Percentiles rank a stretch among this genome's conserved stretches.
Conservation (phyloP, 805 yeast species). For the Babjeviella inositovora region DNA sequence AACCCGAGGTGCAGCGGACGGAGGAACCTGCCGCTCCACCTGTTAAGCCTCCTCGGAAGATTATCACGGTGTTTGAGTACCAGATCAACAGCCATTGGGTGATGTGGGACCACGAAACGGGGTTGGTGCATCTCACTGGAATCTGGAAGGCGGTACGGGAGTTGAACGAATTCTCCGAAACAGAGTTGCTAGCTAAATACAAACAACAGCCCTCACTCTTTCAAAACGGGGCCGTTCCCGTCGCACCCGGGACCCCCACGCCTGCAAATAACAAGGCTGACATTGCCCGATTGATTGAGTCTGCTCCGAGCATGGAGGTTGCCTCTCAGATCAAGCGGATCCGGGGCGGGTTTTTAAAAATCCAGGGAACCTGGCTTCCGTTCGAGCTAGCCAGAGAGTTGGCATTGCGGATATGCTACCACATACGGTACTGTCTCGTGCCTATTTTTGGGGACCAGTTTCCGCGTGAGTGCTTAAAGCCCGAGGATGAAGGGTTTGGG, state of each 20-base stretch:
- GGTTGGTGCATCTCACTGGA: conserved; percentile 23
- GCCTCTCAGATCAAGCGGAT: conserved; percentile 17
- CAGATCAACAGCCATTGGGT: conserved; percentile 18
- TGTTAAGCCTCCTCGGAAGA: too few species aligned
- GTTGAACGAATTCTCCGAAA: too few species aligned
- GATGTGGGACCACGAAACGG: conserved; percentile 24
- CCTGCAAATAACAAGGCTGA: conserved; percentile 14
- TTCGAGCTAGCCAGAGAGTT: conserved; percentile 14
- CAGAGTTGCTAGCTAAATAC: too few species aligned
- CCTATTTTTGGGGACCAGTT: conserved; percentile 21
- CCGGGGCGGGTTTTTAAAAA: conserved; percentile 23
- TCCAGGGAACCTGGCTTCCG: conserved; percentile 27
- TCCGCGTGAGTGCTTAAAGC: conserved; percentile 16
- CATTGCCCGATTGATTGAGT: conserved; percentile 20
- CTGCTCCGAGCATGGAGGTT: conserved; percentile 20
- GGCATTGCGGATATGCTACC: conserved; percentile 18
- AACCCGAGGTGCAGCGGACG: too few species aligned
- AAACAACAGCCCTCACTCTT: too few species aligned
- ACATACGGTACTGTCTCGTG: conserved; percentile 16
- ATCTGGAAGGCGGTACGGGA: conserved; percentile 19
- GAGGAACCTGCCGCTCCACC: too few species aligned
- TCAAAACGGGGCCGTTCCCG: too few species aligned
- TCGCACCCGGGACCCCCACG: too few species aligned
- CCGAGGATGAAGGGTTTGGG: conserved; percentile 17
- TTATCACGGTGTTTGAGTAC: conserved; percentile 19